Percentiles rank a stretch among this genome's conserved stretches.
phyloP scores from a whole-genome alignment of 2,329 filamentous ascomycete genomes.

The Pseudogymnoascus destructans region DNA sequence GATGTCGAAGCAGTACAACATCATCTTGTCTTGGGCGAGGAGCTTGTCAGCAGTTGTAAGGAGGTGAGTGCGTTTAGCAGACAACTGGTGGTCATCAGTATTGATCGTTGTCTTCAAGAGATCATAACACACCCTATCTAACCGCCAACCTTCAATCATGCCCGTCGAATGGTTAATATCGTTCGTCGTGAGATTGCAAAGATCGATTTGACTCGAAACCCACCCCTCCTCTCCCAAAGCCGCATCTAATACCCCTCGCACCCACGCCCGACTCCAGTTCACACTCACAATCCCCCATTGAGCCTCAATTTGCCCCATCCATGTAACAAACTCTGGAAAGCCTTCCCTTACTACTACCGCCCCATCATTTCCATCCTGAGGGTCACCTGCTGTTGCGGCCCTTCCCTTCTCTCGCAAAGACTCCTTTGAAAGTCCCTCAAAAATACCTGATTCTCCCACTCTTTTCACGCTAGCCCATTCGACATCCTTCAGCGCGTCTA shows the following conservation, averaged over 20 bases:
- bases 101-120: slow-evolving; percentile 17
- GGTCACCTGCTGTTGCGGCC: slow-evolving; percentile 12
- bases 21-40: slow-evolving; percentile 14
- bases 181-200: background rate
- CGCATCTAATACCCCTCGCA: slow-evolving; percentile 15
- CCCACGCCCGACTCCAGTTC: slow-evolving; percentile 16
- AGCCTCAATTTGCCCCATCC: background rate
- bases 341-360: background rate
- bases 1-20: slow-evolving; percentile 11
- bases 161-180: background rate
- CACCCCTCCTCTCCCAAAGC: background rate
- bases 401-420: slow-evolving; percentile 15
- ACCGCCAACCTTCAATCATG: background rate
- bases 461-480: slow-evolving; percentile 20
- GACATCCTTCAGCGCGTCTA: slow-evolving; percentile 16
- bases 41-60: slow-evolving; percentile 21
- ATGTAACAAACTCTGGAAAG: background rate
- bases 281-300: background rate
- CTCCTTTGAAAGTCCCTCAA: slow-evolving; percentile 15
- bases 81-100: slow-evolving; percentile 7
- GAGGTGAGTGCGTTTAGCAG: slow-evolving; percentile 3
- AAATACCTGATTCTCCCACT: slow-evolving; percentile 20
- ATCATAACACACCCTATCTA: background rate
- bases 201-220: too few species aligned
- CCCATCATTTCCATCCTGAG: background rate